Conservation (phyloP, 83 land plant genomes). For the Isoetes engelmannii region DNA sequence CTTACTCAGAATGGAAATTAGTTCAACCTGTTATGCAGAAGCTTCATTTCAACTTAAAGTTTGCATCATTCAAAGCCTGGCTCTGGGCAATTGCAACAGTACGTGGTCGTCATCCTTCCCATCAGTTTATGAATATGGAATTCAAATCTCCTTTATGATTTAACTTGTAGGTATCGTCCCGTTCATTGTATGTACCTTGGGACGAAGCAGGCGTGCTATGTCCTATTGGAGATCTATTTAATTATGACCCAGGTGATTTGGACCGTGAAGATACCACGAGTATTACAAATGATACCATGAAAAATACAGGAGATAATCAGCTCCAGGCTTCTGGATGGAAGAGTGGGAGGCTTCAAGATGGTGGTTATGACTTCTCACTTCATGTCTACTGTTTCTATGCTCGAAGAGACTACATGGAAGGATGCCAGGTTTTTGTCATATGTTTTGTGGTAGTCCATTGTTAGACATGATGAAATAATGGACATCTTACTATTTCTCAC, state of each 20-base stretch:
- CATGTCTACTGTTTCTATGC: conserved; percentile 87
- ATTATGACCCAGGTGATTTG: conserved; percentile 30
- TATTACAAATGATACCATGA: not conserved
- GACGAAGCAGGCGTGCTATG: conserved; percentile 91
- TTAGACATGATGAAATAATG: not conserved
- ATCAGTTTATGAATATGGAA: too few species aligned
- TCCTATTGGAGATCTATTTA: conserved; percentile 89
- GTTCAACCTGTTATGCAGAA: conserved; percentile 38
- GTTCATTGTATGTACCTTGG: conserved; percentile 88
- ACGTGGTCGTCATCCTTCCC: conserved; percentile 21
- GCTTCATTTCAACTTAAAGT: conserved; percentile 44
- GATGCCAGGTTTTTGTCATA: conserved; percentile 62
- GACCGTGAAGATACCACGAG: not conserved
- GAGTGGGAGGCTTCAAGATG: conserved; percentile 60
- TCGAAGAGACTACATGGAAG: conserved; percentile 51
- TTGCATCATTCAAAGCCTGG: conserved; percentile 69
- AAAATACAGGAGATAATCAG: conserved; percentile 11
- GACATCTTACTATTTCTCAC: conserved; percentile 8
- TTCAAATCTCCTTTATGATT: too few species aligned
- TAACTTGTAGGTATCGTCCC: conserved; percentile 56
- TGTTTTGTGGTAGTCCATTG: not conserved
- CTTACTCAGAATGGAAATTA: conserved; percentile 53
- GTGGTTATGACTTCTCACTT: conserved; percentile 47
- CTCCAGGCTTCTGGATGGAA: conserved; percentile 11
- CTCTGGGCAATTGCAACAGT: conserved; percentile 92